Evolutionary conservation across 1,284 basidiomycete genomes (phyloP).

Genomic region (Leccinum cinnamomeum): DNA sequence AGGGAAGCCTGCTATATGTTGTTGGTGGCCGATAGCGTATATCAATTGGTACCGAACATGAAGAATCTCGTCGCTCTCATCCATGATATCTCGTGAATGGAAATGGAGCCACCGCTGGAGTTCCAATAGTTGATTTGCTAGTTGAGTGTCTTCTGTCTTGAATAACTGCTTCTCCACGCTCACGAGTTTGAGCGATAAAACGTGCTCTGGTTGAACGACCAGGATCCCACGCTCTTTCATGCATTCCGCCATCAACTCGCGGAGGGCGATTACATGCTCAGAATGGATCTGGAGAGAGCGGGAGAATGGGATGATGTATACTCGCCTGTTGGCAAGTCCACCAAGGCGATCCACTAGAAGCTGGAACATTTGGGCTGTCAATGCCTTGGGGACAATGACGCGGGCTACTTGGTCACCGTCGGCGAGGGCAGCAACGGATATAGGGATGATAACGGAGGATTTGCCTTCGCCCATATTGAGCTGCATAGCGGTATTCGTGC

Average conservation of each 20-base stretch:
- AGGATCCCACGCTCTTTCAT: constrained; percentile 41
- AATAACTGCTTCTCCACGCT: constrained; percentile 36
- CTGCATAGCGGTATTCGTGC: constrained; percentile 42
- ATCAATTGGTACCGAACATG: constrained; percentile 3
- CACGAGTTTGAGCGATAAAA: constrained; percentile 50
- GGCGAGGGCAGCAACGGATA: not conserved
- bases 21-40: constrained; percentile 1
- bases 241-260: constrained; percentile 38
- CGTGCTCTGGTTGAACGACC: constrained; percentile 51
- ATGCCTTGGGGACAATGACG: not conserved
- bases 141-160: not conserved
- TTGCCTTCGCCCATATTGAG: constrained; percentile 63
- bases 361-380: constrained; percentile 45
- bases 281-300: constrained; percentile 34
- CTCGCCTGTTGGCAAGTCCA: constrained; percentile 43
- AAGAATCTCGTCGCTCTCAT: constrained; percentile 4
- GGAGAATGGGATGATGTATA: constrained; percentile 51
- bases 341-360: constrained; percentile 44
- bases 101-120: constrained; percentile 41
- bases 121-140: constrained; percentile 18
- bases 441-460: constrained; percentile 30
- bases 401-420: not conserved
- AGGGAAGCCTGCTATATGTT: not conserved
- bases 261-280: constrained; percentile 21
- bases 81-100: constrained; percentile 1